phyloP scores from a whole-genome alignment of 306 rosid species.

The Quercus suber region DNA sequence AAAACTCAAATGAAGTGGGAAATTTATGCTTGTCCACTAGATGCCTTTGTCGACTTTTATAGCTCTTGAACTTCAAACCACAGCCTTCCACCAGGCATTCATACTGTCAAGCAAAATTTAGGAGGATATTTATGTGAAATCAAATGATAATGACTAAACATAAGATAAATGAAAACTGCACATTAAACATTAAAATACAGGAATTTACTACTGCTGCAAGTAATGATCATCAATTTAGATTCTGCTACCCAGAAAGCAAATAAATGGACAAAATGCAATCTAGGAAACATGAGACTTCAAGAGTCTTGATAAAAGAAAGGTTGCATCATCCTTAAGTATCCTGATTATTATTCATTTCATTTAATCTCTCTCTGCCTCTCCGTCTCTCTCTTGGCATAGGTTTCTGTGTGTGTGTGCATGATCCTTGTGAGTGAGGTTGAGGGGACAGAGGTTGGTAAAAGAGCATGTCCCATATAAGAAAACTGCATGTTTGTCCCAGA shows the following conservation, averaged over 20 bases:
- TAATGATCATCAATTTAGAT: not conserved
- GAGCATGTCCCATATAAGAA: not conserved
- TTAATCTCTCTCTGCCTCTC: not conserved
- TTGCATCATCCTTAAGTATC: not conserved
- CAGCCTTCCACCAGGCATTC: conserved; percentile 93
- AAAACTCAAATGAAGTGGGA: conserved; percentile 74
- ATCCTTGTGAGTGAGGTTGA: not conserved
- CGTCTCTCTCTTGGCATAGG: not conserved
- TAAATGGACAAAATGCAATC: not conserved
- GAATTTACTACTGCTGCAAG: not conserved
- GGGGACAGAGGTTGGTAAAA: not conserved
- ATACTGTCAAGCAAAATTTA: conserved; percentile 45
- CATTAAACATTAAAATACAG: not conserved
- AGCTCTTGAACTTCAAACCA: conserved; percentile 79
- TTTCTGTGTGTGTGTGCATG: not conserved
- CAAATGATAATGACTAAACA: not conserved
- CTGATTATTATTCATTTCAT: not conserved
- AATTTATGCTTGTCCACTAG: conserved; percentile 89
- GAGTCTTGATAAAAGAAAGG: not conserved
- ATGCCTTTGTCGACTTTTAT: conserved; percentile 78
- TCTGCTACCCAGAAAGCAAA: not conserved
- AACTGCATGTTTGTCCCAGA: not conserved
- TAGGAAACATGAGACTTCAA: conserved; percentile 9
- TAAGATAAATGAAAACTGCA: not conserved
- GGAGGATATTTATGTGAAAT: not conserved